Conservation (phyloP, 768 basidiomycete genomes). For the Kwoniella sp. region DNA sequence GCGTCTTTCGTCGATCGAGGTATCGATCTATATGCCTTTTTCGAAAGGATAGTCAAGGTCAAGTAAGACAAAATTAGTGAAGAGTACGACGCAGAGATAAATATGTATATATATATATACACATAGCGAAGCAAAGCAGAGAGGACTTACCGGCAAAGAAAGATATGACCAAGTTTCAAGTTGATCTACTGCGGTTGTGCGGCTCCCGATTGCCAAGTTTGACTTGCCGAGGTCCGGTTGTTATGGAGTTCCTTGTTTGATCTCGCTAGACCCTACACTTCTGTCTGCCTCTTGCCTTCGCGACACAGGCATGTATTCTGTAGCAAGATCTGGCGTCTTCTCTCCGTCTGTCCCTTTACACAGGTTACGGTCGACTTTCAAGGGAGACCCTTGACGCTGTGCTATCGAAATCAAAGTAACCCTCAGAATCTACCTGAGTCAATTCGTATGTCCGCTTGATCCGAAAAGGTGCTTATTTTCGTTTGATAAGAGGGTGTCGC, state of each 20-base stretch:
- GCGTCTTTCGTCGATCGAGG: neutral
- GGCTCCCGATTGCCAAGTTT: neutral
- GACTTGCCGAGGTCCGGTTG: neutral
- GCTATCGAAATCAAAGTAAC: neutral
- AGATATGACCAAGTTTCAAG: neutral
- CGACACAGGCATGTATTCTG: no score
- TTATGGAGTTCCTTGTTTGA: neutral
- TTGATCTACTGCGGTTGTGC: neutral
- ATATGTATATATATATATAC: no score
- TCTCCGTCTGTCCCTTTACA: constrained; percentile 1
- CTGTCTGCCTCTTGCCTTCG: no score
- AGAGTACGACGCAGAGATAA: neutral
- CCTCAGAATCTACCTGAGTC: neutral
- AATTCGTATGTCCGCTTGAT: neutral
- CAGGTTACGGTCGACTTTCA: neutral
- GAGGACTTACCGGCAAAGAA: neutral
- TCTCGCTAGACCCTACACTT: neutral
- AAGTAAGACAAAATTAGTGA: neutral
- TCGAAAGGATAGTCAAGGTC: neutral
- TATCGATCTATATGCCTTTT: neutral
- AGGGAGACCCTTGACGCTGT: neutral
- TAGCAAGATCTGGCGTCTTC: neutral
- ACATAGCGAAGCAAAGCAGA: neutral
- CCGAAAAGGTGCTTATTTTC: neutral
- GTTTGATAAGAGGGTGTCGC: neutral